phyloP scores from a whole-genome alignment of 2,329 filamentous ascomycete genomes.

The Pseudogymnoascus pannorum region DNA sequence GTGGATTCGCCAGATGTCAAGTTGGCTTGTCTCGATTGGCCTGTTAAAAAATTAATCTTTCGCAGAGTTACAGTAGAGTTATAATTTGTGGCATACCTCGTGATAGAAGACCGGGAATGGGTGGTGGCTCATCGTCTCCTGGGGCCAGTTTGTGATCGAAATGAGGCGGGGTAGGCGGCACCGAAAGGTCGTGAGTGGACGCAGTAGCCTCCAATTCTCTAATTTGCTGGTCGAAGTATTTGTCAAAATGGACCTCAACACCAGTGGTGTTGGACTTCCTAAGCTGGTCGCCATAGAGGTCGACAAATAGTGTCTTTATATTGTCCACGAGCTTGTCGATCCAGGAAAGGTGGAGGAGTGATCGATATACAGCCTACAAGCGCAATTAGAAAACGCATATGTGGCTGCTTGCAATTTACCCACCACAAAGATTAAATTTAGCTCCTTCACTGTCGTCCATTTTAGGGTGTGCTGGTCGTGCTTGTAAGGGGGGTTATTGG shows the following conservation, averaged over 20 bases:
- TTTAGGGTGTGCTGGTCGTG: conserved; percentile 92
- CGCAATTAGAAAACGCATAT: background rate
- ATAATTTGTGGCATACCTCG: conserved; percentile 18
- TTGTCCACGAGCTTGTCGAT: conserved; percentile 95
- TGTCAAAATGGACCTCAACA: conserved; percentile 78
- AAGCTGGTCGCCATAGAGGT: conserved; percentile 82
- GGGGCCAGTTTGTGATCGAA: conserved; percentile 20
- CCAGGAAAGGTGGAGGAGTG: conserved; percentile 90
- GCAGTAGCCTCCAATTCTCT: conserved; percentile 64
- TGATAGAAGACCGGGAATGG: conserved; percentile 32
- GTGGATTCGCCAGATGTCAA: conserved; percentile 48
- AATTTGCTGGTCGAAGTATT: conserved; percentile 91
- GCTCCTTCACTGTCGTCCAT: conserved; percentile 87
- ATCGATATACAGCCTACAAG: conserved; percentile 85
- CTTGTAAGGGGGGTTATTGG: conserved; percentile 67
- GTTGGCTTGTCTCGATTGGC: conserved; percentile 24
- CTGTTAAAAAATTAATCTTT: conserved; percentile 14
- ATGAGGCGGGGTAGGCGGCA: conserved; percentile 21
- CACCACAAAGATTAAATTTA: conserved; percentile 93
- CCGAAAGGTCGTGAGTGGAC: conserved; percentile 23
- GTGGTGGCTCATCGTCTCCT: conserved; percentile 41
- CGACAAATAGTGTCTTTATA: conserved; percentile 83
- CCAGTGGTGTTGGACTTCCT: conserved; percentile 72
- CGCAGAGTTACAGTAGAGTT: background rate
- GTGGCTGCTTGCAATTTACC: conserved; percentile 25